Conservation (phyloP, 1,284 basidiomycete species). For the Papiliotrema fonsecae region DNA sequence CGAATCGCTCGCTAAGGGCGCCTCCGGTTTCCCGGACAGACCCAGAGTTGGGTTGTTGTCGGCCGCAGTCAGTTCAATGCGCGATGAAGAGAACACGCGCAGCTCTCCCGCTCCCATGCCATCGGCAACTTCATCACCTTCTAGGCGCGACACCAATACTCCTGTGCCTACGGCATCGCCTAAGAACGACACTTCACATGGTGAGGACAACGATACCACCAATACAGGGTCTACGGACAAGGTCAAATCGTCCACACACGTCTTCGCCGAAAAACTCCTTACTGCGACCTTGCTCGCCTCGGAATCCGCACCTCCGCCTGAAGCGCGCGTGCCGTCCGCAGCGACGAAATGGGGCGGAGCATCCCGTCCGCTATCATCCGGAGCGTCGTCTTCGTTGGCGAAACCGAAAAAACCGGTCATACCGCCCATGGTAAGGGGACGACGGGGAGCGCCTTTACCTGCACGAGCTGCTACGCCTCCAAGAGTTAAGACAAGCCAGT, state of each 20-base stretch:
- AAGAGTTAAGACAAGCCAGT: constrained; percentile 1
- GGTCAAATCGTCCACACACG: too few relatives aligned
- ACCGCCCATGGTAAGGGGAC: too few relatives aligned
- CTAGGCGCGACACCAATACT: background rate
- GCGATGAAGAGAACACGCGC: constrained; percentile 17
- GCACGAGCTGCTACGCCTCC: too few relatives aligned
- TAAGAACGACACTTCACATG: too few relatives aligned
- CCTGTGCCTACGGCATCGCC: too few relatives aligned
- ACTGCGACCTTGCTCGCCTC: constrained; percentile 2
- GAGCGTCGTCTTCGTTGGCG: background rate
- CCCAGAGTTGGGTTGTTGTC: constrained; percentile 1
- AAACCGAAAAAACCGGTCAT: too few relatives aligned
- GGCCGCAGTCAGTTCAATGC: constrained; percentile 16
- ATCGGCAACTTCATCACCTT: background rate
- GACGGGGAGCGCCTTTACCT: too few relatives aligned
- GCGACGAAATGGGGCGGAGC: constrained; percentile 4
- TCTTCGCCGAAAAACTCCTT: constrained; percentile 2
- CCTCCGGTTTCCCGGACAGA: constrained; percentile 1
- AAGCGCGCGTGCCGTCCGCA: constrained; percentile 1
- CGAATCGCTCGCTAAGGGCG: constrained; percentile 14
- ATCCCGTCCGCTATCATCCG: background rate
- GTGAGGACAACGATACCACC: too few relatives aligned
- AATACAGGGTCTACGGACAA: too few relatives aligned
- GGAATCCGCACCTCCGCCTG: constrained; percentile 7
- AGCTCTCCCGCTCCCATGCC: too few relatives aligned